Evolutionary conservation across 1,284 basidiomycete species (phyloP), one percentile per base, ranked within the genome.

Genomic region (Caloboletus firmus): DNA sequence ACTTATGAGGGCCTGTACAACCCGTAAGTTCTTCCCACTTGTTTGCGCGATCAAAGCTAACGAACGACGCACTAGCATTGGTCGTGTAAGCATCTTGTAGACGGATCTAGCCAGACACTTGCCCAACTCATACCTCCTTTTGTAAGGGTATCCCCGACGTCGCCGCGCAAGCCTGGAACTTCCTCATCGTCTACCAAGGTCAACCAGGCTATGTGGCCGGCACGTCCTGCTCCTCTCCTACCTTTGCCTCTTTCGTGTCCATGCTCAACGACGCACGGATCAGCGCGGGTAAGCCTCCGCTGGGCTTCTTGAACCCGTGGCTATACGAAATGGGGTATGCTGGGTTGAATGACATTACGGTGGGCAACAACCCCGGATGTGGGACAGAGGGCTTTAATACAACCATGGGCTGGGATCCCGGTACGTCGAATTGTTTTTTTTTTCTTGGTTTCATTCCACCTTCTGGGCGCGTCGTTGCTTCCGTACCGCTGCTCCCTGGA

Each of bases 301-400:
- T 85, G 8, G 84, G 83, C 0, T 86, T 85, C 69, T 70, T 86
- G 52, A 86, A 87, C 62, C 84, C 82, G 5, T 74, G 81, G 56
- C 39, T 85, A 20, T 86, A 85, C 59, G 62, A 68, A 20, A 63
- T 50, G 1, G 76, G 75, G 0, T 62, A 67, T 6, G 39, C 59
- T 7, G 62, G 26, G 4, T 69, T 85, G 56, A 81, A 79, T 52
- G 82, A 85, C 57, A 77, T 84, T 52, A 81, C 75, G 1, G 43
- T 54, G 3, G 84, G 83, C 2, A 76, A 76, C 50, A 83, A 81
- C 56, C 76, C 79, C 1, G 83, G 81, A n/a, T 82, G 82, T 61
- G 81, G 80, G 4, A 84, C 81, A 2, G 51, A 64, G 7, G 80
- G 81, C 5, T 80, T 81, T 59, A 76, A 77, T 50, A 73, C 76